Evolutionary conservation across 371 early-diverging fungal genomes (phyloP).

Genomic region (Thermomucor indicae-seudaticae): DNA sequence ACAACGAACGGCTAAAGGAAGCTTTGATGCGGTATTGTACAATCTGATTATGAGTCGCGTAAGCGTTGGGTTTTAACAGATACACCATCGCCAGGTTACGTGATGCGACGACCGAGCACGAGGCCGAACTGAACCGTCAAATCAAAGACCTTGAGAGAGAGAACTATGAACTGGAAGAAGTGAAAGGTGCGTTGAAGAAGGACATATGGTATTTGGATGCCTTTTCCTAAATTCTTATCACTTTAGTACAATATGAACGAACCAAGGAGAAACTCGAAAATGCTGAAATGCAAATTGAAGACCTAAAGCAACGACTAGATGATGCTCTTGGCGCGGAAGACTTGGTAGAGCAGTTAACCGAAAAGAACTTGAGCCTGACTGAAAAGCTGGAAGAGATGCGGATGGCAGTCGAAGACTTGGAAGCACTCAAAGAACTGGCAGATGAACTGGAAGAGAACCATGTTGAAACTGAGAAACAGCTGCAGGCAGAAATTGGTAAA

Average conservation of each 20-base stretch:
- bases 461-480: constrained; percentile 78
- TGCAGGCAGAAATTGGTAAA: constrained; percentile 76
- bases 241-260: constrained; percentile 51
- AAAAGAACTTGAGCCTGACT: constrained; percentile 71
- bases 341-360: constrained; percentile 73
- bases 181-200: constrained; percentile 16
- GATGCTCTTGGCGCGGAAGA: constrained; percentile 80
- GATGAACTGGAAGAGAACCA: constrained; percentile 92
- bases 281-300: constrained; percentile 73
- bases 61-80: background rate
- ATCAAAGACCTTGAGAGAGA: constrained; percentile 73
- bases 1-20: constrained; percentile 85
- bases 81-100: constrained; percentile 51
- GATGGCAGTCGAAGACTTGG: constrained; percentile 78
- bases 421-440: constrained; percentile 85
- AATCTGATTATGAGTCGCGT: background rate
- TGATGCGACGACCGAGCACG: constrained; percentile 73
- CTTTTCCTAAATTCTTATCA: background rate
- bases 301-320: constrained; percentile 80
- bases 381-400: constrained; percentile 79
- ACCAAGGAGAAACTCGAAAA: constrained; percentile 50
- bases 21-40: constrained; percentile 66
- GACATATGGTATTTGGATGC: background rate
- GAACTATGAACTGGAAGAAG: constrained; percentile 52
- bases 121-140: constrained; percentile 62